Evolutionary conservation across 768 basidiomycete genomes (phyloP).

Genomic region (Termitomyces heimii): DNA sequence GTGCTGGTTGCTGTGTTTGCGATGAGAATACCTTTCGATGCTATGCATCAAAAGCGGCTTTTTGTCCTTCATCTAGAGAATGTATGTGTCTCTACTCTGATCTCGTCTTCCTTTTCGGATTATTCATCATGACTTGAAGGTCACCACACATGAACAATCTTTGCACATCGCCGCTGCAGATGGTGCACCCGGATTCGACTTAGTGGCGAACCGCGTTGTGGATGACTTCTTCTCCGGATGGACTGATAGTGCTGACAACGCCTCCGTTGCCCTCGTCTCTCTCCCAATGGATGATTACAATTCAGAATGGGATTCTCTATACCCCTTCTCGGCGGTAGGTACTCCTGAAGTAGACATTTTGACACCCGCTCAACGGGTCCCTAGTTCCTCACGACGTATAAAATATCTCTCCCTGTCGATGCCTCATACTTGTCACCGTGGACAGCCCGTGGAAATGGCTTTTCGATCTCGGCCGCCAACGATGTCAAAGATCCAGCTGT

Average conservation of each 20-base stretch:
- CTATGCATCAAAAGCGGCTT: conserved; percentile 80
- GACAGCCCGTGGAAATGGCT: conserved; percentile 29
- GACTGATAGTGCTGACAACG: conserved; percentile 19
- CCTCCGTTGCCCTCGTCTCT: conserved; percentile 23
- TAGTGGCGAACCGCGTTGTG: conserved; percentile 57
- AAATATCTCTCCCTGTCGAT: conserved; percentile 56
- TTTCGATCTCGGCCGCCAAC: conserved; percentile 54
- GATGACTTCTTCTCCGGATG: conserved; percentile 47
- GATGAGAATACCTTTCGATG: conserved; percentile 62
- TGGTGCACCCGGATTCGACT: conserved; percentile 67
- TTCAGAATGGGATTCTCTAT: conserved; percentile 83
- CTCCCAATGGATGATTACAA: conserved; percentile 73
- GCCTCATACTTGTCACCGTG: conserved; percentile 47
- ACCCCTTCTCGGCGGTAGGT: conserved; percentile 68
- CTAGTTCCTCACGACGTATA: conserved; percentile 83
- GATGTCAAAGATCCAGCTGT: conserved; percentile 45
- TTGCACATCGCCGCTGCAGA: conserved; percentile 83
- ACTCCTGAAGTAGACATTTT: not conserved
- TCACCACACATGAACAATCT: conserved; percentile 64
- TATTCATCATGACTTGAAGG: conserved; percentile 29
- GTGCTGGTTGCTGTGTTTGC: conserved; percentile 57
- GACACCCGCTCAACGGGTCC: not conserved
- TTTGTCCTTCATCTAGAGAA: conserved; percentile 85
- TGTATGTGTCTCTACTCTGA: conserved; percentile 34
- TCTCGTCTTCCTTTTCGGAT: not conserved